Conservation (phyloP, 1,139 yeast species). For the Lodderomyces jiufengensis region DNA sequence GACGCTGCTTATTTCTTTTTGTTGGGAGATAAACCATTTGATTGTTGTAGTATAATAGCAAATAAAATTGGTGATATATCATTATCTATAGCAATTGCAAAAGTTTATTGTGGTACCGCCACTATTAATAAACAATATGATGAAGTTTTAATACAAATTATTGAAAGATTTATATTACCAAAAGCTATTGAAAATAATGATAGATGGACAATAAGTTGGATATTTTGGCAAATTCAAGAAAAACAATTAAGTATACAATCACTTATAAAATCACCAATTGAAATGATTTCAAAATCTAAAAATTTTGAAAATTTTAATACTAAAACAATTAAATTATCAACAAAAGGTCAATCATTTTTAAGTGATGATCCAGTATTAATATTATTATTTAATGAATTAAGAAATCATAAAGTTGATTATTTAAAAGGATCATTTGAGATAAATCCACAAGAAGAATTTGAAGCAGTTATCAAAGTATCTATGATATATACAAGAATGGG, state of each 20-base stretch:
- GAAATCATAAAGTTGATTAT: constrained; percentile 47
- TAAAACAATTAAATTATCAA: constrained; percentile 16
- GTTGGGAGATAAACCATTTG: constrained; percentile 72
- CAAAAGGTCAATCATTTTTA: constrained; percentile 45
- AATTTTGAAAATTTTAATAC: too few relatives aligned
- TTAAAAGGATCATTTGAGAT: constrained; percentile 47
- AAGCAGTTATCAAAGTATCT: constrained; percentile 59
- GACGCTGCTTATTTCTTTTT: constrained; percentile 91
- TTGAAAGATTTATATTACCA: constrained; percentile 55
- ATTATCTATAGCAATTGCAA: constrained; percentile 76
- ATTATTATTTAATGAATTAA: constrained; percentile 58
- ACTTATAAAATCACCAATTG: constrained; percentile 54
- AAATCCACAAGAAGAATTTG: constrained; percentile 51
- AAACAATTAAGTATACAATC: constrained; percentile 61
- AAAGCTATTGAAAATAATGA: constrained; percentile 61
- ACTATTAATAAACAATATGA: constrained; percentile 6
- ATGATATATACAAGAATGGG: constrained; percentile 83
- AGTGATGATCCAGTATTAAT: constrained; percentile 82
- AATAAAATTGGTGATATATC: constrained; percentile 63
- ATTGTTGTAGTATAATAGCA: constrained; percentile 71
- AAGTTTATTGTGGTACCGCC: constrained; percentile 48
- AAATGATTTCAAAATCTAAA: constrained; percentile 29
- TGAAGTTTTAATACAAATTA: constrained; percentile 42
- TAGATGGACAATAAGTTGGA: constrained; percentile 82
- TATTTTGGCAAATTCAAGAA: constrained; percentile 63